Conservation (phyloP, 495 filamentous ascomycete genomes). For the Penicillium desertorum region DNA sequence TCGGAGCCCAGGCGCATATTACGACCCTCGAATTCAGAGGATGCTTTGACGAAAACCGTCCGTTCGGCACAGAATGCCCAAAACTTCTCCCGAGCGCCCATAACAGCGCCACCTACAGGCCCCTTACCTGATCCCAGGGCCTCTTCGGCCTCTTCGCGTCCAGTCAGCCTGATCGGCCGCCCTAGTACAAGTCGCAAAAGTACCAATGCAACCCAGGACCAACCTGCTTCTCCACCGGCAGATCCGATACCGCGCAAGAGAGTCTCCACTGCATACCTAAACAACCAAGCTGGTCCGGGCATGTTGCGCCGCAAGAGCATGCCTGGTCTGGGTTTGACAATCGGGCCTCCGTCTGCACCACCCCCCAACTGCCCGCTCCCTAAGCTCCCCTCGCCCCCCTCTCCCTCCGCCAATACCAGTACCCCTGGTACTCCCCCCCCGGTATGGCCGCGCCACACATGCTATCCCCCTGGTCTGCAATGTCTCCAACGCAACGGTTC, state of each 20-base stretch:
- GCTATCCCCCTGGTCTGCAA: slow-evolving; percentile 4
- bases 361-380: slow-evolving; percentile 65
- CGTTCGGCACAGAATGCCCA: slow-evolving; percentile 18
- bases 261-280: slow-evolving; percentile 1
- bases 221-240: background rate
- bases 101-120: slow-evolving; percentile 5
- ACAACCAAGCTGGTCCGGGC: slow-evolving; percentile 14
- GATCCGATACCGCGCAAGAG: slow-evolving; percentile 18
- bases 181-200: slow-evolving; percentile 18
- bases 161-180: slow-evolving; percentile 23
- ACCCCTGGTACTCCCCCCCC: background rate
- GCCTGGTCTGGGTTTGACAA: slow-evolving; percentile 55
- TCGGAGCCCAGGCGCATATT: slow-evolving; percentile 29
- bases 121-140: slow-evolving; percentile 18
- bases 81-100: slow-evolving; percentile 31
- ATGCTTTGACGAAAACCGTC: slow-evolving; percentile 28
- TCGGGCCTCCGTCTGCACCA: slow-evolving; percentile 61
- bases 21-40: slow-evolving; percentile 39
- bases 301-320: slow-evolving; percentile 53
- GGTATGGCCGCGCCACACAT: background rate
- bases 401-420: background rate
- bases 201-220: background rate
- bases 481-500: slow-evolving; percentile 17
- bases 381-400: slow-evolving; percentile 49
- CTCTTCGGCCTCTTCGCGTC: slow-evolving; percentile 21